These are phyloP conservation scores for Coemansia sp. DNA, from an alignment of 192 early-diverging fungal species.

Conservation along the genomic window DNA sequence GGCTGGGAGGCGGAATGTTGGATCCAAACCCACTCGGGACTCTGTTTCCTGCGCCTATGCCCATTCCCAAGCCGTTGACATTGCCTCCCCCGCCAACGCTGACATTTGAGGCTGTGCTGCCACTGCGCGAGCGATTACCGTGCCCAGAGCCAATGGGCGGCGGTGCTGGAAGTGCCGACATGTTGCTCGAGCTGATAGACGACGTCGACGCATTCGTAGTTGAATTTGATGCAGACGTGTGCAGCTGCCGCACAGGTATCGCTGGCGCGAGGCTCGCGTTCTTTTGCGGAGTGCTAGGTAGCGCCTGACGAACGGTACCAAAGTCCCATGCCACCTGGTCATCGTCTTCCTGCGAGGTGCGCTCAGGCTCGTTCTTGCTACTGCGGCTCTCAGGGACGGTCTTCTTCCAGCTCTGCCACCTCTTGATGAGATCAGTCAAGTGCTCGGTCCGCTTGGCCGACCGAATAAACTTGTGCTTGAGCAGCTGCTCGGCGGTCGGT, in stretches of 20 bases:
- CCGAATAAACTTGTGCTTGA: slow-evolving; percentile 87
- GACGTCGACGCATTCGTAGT: slow-evolving; percentile 17
- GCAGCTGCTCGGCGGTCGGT: slow-evolving; percentile 85
- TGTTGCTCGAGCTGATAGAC: slow-evolving; percentile 23
- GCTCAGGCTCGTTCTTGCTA: slow-evolving; percentile 29
- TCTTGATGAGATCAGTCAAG: slow-evolving; percentile 83
- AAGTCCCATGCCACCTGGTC: slow-evolving; percentile 59
- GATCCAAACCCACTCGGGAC: slow-evolving; percentile 40
- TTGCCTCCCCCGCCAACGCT: slow-evolving; percentile 34
- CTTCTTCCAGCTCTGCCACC: slow-evolving; percentile 79
- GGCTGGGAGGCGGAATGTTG: slow-evolving; percentile 55
- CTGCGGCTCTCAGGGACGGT: slow-evolving; percentile 56
- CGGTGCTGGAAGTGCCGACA: slow-evolving; percentile 54
- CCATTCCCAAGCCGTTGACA: slow-evolving; percentile 18
- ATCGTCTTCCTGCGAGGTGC: slow-evolving; percentile 20
- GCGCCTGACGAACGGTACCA: slow-evolving; percentile 44
- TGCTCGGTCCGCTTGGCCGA: slow-evolving; percentile 83
- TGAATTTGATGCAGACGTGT: slow-evolving; percentile 23
- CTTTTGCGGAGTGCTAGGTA: slow-evolving; percentile 46
- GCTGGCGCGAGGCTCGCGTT: background rate
- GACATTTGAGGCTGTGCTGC: slow-evolving; percentile 54
- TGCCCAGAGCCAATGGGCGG: slow-evolving; percentile 46
- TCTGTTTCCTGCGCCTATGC: slow-evolving; percentile 22
- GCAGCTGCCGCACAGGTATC: slow-evolving; percentile 12
- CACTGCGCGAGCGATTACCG: slow-evolving; percentile 55